Evolutionary conservation across 352 stramenopile genomes (phyloP), one percentile per base, ranked within the genome.

Genomic region (Globisporangium megalacanthum): DNA sequence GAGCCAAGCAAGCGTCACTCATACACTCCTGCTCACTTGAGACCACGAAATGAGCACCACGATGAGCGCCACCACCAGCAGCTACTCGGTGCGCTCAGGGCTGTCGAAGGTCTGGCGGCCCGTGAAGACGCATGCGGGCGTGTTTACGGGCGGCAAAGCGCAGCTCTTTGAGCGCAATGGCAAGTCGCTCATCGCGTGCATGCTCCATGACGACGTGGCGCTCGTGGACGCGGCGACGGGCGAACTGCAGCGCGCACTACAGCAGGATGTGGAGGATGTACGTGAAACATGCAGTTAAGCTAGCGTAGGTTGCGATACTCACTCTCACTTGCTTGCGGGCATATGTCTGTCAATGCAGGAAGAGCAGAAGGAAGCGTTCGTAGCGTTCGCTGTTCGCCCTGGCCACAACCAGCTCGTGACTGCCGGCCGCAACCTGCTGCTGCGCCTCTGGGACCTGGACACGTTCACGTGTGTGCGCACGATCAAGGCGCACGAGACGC

Each of bases 361-460:
- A 49, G 83, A 94, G 56, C 64, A 83, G 44, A 89, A 89, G 56
- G 87, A 96, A 56, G 76, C 81, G 52, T 94, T 96, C 39, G 77
- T 93, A 45, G 79, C 83, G 36, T 96, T 95, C 49, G 73, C 82
- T 2, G 72, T 91, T 56, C 78, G 83, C 13, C 81, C 83, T 0
- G 78, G 75, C 15, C 70, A 79, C 56, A 87, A 91, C 50, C 83
- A 96, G 66, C 75, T 96, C 44, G 77, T 94, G 62, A 95, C 85
- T 10, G 83, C 85, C 2, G 86, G 85, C 6, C 79, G 85, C 57
- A 96, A 96, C 59, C 68, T 92, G 52, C 65, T 96, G 50, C 66
- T 96, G 53, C 83, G 85, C 19, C 61, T 95, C 29, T 96, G 82
- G 85, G 84, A 96, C 60, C 66, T 94, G 19, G 78, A 96, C 35